Base-by-base conservation (phyloP, 2,329 filamentous ascomycete species). In the Diaporthe ilicicola region DNA sequence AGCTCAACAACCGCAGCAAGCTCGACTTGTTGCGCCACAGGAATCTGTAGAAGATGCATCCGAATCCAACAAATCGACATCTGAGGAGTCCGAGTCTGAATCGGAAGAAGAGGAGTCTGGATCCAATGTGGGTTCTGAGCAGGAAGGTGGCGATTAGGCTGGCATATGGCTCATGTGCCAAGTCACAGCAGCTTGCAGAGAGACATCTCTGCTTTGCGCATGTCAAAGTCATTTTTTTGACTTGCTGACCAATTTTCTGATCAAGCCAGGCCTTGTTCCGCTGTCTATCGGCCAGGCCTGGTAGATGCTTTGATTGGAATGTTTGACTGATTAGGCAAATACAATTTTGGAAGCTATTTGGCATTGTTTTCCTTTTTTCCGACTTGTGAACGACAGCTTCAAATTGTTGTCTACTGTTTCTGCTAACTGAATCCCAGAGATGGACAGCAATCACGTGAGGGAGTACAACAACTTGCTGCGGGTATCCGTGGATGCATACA, bases 401-500 rank as follows among this genome's bases (percentile, higher is more conserved):
- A 29, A 27, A n/a, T 34, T 64, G 59, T 50, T 64, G 59, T 44
- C 59, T 68, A 32, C 24, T 48, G 19, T 29, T n/a, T 42, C 29
- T 68, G 53, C 66, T 68, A 37, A 68, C 19, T 22, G 66, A n/a
- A 29, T 68, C 32, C 53, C 29, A 39, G n/a, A 44, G 48, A 59
- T 69, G 46, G 59, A 48, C n/a, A 66, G 77, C 72, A 72, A 73
- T 81, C 79, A 82, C 81, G 80, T 82, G 80, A 48, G 80, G 76
- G 80, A 78, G 77, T 79, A 78, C 76, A 77, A 76, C 74, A 78
- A 75, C 76, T 73, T 72, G 72, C 77, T 81, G 81, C 80, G 78
- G 75, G 79, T 80, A 81, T 76, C 80, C 80, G 81, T 71, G 56
- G 69, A 77, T 77, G 79, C 77, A 79, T 77, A 75, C 74, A 81